Conservation (phyloP, 2,329 filamentous ascomycete genomes). For the Daldinia sp. region DNA sequence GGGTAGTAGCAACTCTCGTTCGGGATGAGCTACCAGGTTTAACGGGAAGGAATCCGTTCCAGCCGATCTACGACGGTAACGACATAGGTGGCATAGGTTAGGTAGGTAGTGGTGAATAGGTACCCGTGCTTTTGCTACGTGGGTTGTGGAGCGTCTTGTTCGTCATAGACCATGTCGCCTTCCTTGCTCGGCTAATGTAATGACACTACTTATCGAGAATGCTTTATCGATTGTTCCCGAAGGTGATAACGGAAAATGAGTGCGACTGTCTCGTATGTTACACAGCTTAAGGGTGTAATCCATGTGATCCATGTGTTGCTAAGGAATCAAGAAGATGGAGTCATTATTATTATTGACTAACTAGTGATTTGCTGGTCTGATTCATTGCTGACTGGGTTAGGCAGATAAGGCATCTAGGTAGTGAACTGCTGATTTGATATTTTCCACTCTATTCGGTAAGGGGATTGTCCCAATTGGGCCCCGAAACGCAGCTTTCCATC, state of each 20-base stretch:
- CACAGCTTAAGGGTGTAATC: constrained; percentile 30
- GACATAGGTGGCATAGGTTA: too few relatives aligned
- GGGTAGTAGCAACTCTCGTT: constrained; percentile 22
- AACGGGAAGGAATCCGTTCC: constrained; percentile 40
- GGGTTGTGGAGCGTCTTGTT: constrained; percentile 1
- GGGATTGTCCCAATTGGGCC: constrained; percentile 28
- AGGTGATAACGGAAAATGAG: constrained; percentile 8
- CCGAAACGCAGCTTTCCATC: constrained; percentile 40
- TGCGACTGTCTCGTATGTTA: constrained; percentile 19
- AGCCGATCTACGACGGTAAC: constrained; percentile 38
- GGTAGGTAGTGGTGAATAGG: not conserved
- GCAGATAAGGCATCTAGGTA: constrained; percentile 12
- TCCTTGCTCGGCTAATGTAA: constrained; percentile 16
- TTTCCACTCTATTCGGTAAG: constrained; percentile 36
- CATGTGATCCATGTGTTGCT: constrained; percentile 19
- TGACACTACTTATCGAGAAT: not conserved
- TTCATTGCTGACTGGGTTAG: constrained; percentile 17
- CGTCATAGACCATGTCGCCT: not conserved
- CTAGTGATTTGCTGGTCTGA: constrained; percentile 34
- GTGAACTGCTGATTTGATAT: constrained; percentile 31
- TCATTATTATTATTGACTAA: constrained; percentile 34
- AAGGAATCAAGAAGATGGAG: constrained; percentile 18
- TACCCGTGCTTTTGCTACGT: constrained; percentile 7
- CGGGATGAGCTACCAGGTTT: constrained; percentile 29
- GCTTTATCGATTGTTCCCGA: constrained; percentile 26